A percentile compares a stretch with the other conserved stretches of the same genome.
Conservation (phyloP, 345 rosid genomes). For the Populus davidiana region DNA sequence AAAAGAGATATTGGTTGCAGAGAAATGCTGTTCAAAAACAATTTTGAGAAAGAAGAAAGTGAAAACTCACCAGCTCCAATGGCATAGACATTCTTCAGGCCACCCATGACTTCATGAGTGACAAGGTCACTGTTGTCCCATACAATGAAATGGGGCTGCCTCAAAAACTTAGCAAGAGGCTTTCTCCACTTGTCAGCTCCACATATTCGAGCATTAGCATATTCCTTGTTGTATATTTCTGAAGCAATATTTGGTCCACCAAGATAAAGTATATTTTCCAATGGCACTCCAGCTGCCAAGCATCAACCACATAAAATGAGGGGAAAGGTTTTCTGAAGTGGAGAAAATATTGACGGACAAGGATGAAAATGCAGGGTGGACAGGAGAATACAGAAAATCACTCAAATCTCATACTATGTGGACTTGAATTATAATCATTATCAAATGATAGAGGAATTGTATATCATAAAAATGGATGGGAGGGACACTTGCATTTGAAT, state of each 20-base stretch:
- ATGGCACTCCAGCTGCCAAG: conserved; percentile 64
- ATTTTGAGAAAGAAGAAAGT: background rate
- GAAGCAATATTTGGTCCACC: conserved; percentile 99
- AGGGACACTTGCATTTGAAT: background rate
- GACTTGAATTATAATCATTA: background rate
- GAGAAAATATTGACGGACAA: background rate
- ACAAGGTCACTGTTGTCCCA: conserved; percentile 98
- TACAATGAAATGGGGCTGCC: conserved; percentile 88
- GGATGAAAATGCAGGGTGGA: background rate
- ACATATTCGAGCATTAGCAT: conserved; percentile 97
- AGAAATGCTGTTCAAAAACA: background rate
- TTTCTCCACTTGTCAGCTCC: conserved; percentile 96
- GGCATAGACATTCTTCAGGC: conserved; percentile 96
- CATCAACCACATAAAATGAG: background rate
- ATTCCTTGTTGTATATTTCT: conserved; percentile 87
- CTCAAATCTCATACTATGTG: background rate
- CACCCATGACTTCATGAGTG: conserved; percentile 99
- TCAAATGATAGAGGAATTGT: background rate
- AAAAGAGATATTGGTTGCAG: background rate
- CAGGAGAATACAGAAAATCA: background rate
- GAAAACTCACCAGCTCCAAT: conserved; percentile 85
- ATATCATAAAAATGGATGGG: background rate
- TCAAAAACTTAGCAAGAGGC: conserved; percentile 74
- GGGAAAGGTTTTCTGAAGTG: background rate
- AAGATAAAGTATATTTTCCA: conserved; percentile 83